Conservation (phyloP, 257 asterid genomes). For the Nicotiana obtusifolia region DNA sequence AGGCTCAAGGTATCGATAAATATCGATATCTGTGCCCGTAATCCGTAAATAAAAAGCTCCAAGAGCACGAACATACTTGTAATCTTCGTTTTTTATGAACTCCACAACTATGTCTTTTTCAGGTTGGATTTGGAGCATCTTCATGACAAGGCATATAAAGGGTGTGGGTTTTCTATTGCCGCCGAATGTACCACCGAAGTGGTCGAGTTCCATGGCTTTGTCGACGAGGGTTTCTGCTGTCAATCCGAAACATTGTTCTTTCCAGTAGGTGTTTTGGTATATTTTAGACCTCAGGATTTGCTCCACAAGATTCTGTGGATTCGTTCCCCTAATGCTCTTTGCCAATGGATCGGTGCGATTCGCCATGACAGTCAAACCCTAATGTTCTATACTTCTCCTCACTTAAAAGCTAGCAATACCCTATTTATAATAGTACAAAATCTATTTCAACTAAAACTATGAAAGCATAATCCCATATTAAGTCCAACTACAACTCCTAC, state of each 20-base stretch:
- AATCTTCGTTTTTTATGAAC: slow-evolving; percentile 86
- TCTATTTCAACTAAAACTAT: too few species aligned
- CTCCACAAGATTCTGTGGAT: slow-evolving; percentile 91
- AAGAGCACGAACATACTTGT: slow-evolving; percentile 85
- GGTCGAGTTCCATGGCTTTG: slow-evolving; percentile 98
- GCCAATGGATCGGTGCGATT: slow-evolving; percentile 91
- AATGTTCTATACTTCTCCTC: too few species aligned
- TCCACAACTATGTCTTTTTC: slow-evolving; percentile 96
- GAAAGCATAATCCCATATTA: too few species aligned
- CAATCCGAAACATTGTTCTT: slow-evolving; percentile 91
- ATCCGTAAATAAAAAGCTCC: slow-evolving; percentile 94
- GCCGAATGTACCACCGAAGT: slow-evolving; percentile 80
- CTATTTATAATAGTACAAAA: too few species aligned
- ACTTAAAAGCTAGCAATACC: too few species aligned
- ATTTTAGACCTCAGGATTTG: slow-evolving; percentile 80
- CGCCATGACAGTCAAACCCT: slow-evolving; percentile 43
- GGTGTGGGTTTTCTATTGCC: slow-evolving; percentile 86
- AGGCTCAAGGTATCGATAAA: slow-evolving; percentile 86
- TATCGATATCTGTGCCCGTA: slow-evolving; percentile 85
- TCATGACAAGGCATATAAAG: slow-evolving; percentile 78
- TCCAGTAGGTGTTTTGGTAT: slow-evolving; percentile 83
- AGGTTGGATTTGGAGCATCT: slow-evolving; percentile 99
- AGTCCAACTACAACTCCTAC: too few species aligned
- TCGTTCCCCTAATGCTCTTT: slow-evolving; percentile 85
- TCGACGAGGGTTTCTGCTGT: slow-evolving; percentile 98